Percentiles rank a stretch among this genome's conserved stretches.
phyloP scores from a whole-genome alignment of 2,329 filamentous ascomycete species.

The Fusarium poae region DNA sequence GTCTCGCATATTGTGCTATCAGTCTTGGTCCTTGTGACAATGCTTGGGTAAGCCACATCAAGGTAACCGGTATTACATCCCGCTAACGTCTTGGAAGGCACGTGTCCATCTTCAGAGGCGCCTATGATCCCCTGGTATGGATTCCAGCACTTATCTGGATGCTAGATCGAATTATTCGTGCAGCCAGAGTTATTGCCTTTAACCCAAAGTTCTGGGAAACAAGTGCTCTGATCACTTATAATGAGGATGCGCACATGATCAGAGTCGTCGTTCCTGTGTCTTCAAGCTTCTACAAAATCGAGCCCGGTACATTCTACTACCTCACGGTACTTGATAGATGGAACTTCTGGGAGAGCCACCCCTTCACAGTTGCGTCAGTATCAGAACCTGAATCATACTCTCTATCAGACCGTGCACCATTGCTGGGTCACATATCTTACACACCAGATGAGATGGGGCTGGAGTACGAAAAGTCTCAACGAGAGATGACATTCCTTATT shows the following conservation, averaged over 20 bases:
- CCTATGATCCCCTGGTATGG: constrained; percentile 56
- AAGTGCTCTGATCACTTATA: neutral
- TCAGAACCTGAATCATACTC: constrained; percentile 12
- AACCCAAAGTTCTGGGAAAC: constrained; percentile 12
- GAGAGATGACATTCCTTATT: constrained; percentile 58
- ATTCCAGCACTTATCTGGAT: constrained; percentile 7
- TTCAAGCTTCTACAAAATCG: constrained; percentile 51
- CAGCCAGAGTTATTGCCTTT: neutral
- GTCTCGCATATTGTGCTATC: constrained; percentile 65
- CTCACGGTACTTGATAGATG: constrained; percentile 56
- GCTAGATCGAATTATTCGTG: neutral
- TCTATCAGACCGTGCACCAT: neutral
- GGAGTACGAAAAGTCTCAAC: neutral
- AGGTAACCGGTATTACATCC: accelerated
- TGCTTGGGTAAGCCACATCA: constrained; percentile 60
- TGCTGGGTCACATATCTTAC: neutral
- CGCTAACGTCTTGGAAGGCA: constrained; percentile 52
- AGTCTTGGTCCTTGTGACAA: constrained; percentile 61
- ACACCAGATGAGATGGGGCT: accelerated
- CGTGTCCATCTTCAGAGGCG: constrained; percentile 63
- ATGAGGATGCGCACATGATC: constrained; percentile 56
- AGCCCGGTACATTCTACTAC: constrained; percentile 61
- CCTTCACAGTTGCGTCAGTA: constrained; percentile 60
- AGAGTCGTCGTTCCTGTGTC: constrained; percentile 55
- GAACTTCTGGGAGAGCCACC: constrained; percentile 63